These are phyloP conservation scores for Phragmites australis DNA, from an alignment of 176 grass and related monocot genomes.

Conservation along the genomic window DNA sequence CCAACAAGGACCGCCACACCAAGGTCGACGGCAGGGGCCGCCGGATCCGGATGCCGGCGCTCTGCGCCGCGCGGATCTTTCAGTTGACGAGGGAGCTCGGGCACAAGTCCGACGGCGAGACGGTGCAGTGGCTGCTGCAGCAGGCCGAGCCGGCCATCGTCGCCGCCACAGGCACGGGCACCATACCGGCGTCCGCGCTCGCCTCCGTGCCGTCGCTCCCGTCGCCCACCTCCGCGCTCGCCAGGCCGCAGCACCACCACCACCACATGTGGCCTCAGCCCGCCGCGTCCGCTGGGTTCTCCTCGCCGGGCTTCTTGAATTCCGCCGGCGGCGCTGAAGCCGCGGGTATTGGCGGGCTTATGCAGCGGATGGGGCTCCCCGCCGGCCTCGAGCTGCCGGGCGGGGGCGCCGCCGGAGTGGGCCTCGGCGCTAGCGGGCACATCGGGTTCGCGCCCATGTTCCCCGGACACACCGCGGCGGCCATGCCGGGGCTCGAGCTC, in stretches of 20 bases:
- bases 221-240: constrained; percentile 42
- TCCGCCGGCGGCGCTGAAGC: constrained; percentile 26
- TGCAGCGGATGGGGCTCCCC: constrained; percentile 62
- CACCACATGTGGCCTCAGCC: constrained; percentile 62
- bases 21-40: constrained; percentile 79
- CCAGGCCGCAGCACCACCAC: constrained; percentile 47
- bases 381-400: constrained; percentile 47
- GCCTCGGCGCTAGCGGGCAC: constrained; percentile 38
- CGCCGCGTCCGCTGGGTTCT: constrained; percentile 36
- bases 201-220: constrained; percentile 56
- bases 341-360: constrained; percentile 44
- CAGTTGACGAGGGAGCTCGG: constrained; percentile 79
- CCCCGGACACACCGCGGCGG: constrained; percentile 45
- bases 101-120: constrained; percentile 91
- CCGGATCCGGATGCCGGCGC: constrained; percentile 85
- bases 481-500: constrained; percentile 74
- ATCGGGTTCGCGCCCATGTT: constrained; percentile 77
- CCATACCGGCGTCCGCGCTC: constrained; percentile 71
- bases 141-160: constrained; percentile 81
- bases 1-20: constrained; percentile 91
- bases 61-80: constrained; percentile 85
- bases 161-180: constrained; percentile 70
- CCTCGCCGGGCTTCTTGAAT: constrained; percentile 52
- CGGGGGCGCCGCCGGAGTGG: constrained; percentile 13
- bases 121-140: constrained; percentile 87